Conservation (phyloP, 768 basidiomycete species). For the Botryobasidium botryosum region DNA sequence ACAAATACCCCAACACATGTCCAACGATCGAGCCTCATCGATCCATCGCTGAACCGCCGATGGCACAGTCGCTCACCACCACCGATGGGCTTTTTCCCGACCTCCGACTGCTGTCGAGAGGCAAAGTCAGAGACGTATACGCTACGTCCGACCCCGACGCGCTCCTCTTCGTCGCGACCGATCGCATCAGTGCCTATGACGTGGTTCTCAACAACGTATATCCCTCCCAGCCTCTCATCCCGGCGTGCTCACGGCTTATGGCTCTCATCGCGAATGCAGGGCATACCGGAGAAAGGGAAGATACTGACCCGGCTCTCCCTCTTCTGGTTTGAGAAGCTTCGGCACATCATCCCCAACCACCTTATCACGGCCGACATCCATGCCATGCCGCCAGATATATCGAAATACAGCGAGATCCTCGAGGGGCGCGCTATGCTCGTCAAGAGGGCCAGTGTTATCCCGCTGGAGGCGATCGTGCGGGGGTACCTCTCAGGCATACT, state of each 20-base stretch:
- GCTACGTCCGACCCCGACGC: slow-evolving; percentile 26
- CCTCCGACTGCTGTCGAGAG: slow-evolving; percentile 61
- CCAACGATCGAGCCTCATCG: too few relatives aligned
- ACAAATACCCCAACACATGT: too few relatives aligned
- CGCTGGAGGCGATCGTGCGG: slow-evolving; percentile 88
- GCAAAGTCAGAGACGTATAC: slow-evolving; percentile 97
- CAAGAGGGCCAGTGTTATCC: slow-evolving; percentile 70
- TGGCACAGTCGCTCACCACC: too few relatives aligned
- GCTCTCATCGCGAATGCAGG: slow-evolving; percentile 30
- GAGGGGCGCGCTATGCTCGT: slow-evolving; percentile 86
- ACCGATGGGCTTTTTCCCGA: slow-evolving; percentile 20
- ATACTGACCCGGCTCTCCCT: slow-evolving; percentile 78
- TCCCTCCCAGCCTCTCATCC: background rate
- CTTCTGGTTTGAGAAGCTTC: slow-evolving; percentile 87
- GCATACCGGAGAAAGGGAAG: slow-evolving; percentile 85
- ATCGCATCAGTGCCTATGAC: slow-evolving; percentile 94
- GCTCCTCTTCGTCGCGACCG: slow-evolving; percentile 85
- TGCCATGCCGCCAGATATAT: slow-evolving; percentile 69
- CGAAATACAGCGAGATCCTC: slow-evolving; percentile 56
- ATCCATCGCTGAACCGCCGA: too few relatives aligned
- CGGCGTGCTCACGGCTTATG: background rate
- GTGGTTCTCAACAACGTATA: slow-evolving; percentile 79
- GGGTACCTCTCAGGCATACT: slow-evolving; percentile 88
- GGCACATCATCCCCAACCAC: slow-evolving; percentile 72
- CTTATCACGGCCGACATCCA: slow-evolving; percentile 61